These are phyloP conservation scores for Begonia loranthoides DNA, from an alignment of 306 rosid species.

Conservation along the genomic window DNA sequence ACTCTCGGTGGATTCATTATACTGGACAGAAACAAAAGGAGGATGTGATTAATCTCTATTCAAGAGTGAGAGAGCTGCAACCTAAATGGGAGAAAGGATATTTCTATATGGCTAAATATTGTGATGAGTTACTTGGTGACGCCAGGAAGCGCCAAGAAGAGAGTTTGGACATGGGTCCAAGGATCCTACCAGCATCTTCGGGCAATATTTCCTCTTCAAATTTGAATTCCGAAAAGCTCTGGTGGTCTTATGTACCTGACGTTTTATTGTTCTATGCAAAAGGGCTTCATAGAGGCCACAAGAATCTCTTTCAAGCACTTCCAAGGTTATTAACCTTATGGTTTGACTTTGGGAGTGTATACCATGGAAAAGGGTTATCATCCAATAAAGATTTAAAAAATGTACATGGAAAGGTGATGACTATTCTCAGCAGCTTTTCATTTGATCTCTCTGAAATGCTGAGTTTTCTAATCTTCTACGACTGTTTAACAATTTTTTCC, in stretches of 20 bases:
- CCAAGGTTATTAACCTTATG: slow-evolving; percentile 91
- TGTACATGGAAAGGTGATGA: slow-evolving; percentile 44
- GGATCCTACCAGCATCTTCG: slow-evolving; percentile 34
- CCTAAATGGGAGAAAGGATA: slow-evolving; percentile 95
- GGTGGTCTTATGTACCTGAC: slow-evolving; percentile 90
- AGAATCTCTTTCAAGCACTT: slow-evolving; percentile 93
- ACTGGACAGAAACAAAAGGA: slow-evolving; percentile 99
- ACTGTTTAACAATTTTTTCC: slow-evolving; percentile 9
- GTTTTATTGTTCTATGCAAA: slow-evolving; percentile 81
- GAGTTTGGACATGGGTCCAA: slow-evolving; percentile 37
- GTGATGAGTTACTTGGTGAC: slow-evolving; percentile 88
- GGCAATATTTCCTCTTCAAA: slow-evolving; percentile 48
- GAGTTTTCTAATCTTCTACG: slow-evolving; percentile 9
- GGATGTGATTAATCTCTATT: slow-evolving; percentile 69
- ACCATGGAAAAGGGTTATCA: slow-evolving; percentile 47
- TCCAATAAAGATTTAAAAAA: slow-evolving; percentile 44
- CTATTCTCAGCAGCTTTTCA: slow-evolving; percentile 8
- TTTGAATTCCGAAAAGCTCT: slow-evolving; percentile 45
- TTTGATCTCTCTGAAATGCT: slow-evolving; percentile 13
- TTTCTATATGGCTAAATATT: slow-evolving; percentile 83
- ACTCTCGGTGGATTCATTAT: slow-evolving; percentile 93
- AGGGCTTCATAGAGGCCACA: slow-evolving; percentile 94
- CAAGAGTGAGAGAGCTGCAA: slow-evolving; percentile 87
- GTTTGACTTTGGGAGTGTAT: slow-evolving; percentile 93
- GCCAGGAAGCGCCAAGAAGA: slow-evolving; percentile 97